These are phyloP conservation scores for Fusarium brachygibbosum DNA, from an alignment of 2,329 filamentous ascomycete species.

Conservation along the genomic window DNA sequence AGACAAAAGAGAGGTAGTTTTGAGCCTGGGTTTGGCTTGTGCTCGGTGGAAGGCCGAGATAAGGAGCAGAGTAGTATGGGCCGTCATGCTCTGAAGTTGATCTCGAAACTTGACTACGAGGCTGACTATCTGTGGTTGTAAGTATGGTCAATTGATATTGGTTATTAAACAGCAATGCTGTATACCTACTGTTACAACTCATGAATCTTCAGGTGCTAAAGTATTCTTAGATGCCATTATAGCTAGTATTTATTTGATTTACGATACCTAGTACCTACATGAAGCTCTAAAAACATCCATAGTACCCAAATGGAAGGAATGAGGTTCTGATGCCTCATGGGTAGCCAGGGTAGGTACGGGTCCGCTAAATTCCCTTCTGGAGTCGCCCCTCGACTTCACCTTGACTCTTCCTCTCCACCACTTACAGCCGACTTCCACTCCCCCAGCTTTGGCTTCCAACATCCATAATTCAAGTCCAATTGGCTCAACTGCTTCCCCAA, in stretches of 20 bases:
- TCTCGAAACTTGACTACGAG: too few species aligned
- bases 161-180: not conserved
- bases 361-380: conserved; percentile 28
- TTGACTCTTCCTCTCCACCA: conserved; percentile 8
- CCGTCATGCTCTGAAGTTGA: not conserved
- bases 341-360: conserved; percentile 12
- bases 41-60: conserved; percentile 44
- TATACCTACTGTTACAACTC: not conserved
- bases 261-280: not conserved
- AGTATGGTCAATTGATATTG: not conserved
- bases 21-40: conserved; percentile 8
- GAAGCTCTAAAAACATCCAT: not conserved
- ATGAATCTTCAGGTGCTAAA: not conserved
- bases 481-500: conserved; percentile 9
- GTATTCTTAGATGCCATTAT: not conserved
- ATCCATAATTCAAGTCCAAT: not conserved
- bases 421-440: conserved; percentile 32
- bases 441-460: conserved; percentile 36
- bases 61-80: not conserved
- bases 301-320: conserved; percentile 17
- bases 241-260: not conserved
- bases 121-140: too few species aligned
- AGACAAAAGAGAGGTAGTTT: not conserved
- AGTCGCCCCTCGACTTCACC: conserved; percentile 1
- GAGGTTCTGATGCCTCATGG: conserved; percentile 17